Evolutionary conservation across 768 basidiomycete genomes (phyloP), one percentile per base, ranked within the genome.

Genomic region (Russula sp.): DNA sequence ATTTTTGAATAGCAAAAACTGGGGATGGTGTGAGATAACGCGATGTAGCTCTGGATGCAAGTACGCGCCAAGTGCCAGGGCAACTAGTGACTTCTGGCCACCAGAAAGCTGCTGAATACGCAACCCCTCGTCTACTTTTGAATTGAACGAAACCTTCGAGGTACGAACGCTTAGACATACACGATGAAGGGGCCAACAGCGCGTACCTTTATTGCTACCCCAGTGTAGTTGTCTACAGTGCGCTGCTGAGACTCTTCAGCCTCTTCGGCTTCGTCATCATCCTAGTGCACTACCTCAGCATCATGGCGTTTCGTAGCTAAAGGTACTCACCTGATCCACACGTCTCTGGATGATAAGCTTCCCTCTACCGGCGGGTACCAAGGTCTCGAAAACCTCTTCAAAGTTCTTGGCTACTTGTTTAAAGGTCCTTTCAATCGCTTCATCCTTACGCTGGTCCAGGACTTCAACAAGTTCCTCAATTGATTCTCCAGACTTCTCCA

Each of bases 1-100:
- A 98, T 74, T 97, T 98, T 75, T 99, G 97, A 67, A 98, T 98
- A 16, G 96, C 93, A 69, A 99, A 98, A 29, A 99, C 95, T 91
- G 69, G 0, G 35, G 50, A 18, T 53, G n/a, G 13, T 18, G 53
- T 72, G 22, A 67, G 55, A 39, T 16, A 29, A 49, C 8, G 11
- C 42, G 20, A 46, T 32, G 42, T 29, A 34, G 2, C 29, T 34
- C 54, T 32, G 9, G 2, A 54, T 25, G 4, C 52, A 55, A 14
- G n/a, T 43, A 10, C 56, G 20, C 62, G 91, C 93, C 92, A 38
- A 92, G 88, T 3, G 97, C 93, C 35, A 99, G 84, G 0, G 97
- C 97, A 11, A 98, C 97, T 7, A 99, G 78, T 0, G 94, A 95
- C 72, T 98, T 98, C 67, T 99, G 97, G 6, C 97, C 97, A 58